Evolutionary conservation across 352 stramenopile genomes (phyloP).

Genomic region (Blastocystis sp.): DNA sequence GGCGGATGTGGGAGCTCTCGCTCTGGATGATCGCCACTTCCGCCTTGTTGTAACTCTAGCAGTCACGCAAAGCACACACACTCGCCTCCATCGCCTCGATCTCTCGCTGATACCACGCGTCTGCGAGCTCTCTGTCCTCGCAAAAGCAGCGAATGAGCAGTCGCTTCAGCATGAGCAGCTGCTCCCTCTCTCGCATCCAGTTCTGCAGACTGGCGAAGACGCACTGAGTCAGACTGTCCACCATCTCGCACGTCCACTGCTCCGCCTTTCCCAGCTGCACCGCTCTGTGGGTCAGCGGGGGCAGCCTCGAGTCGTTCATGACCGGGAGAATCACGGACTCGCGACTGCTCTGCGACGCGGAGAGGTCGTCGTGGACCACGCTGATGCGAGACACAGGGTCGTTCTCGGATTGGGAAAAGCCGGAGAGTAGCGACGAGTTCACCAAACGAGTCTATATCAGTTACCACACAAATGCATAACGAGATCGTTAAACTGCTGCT

Average conservation of each 20-base stretch:
- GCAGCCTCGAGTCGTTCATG: background rate
- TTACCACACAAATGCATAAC: background rate
- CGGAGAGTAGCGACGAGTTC: slow-evolving; percentile 46
- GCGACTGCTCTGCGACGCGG: background rate
- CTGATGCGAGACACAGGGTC: background rate
- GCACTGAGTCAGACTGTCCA: background rate
- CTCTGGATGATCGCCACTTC: background rate
- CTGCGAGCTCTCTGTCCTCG: background rate
- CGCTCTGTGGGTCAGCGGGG: background rate
- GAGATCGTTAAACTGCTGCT: slow-evolving; percentile 28
- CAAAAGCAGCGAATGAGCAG: background rate
- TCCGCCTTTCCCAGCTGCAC: slow-evolving; percentile 13
- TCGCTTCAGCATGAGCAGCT: slow-evolving; percentile 31
- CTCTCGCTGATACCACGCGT: background rate
- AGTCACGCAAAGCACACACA: background rate
- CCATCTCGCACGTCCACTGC: background rate
- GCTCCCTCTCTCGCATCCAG: slow-evolving; percentile 30
- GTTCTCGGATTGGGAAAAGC: background rate
- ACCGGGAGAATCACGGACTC: background rate
- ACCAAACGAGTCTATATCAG: background rate
- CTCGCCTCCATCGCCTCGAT: slow-evolving; percentile 4
- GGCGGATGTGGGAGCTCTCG: background rate
- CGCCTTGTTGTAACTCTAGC: background rate
- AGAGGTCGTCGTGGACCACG: background rate
- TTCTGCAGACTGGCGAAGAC: background rate